Evolutionary conservation across 176 grass and related monocot genomes (phyloP).

Genomic region (Tillandsia fasciculata): DNA sequence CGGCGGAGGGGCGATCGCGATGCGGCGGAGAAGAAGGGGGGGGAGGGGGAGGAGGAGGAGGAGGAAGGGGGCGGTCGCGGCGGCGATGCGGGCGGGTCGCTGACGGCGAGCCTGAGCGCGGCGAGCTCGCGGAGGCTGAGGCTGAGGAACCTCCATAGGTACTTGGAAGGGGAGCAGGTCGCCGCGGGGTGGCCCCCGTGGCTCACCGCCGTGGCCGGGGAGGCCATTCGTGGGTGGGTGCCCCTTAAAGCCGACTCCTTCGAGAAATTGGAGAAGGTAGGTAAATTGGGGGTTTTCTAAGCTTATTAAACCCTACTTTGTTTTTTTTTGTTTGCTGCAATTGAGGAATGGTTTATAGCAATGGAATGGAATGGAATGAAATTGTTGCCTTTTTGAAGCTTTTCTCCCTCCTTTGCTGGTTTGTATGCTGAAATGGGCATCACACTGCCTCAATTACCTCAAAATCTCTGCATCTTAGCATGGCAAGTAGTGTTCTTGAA

Average conservation of each 20-base stretch:
- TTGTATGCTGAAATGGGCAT: too few species aligned
- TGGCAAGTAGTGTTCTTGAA: too few species aligned
- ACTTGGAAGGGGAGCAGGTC: slow-evolving; percentile 87
- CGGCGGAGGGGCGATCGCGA: slow-evolving; percentile 15
- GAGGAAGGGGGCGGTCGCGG: slow-evolving; percentile 19
- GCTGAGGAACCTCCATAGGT: slow-evolving; percentile 61
- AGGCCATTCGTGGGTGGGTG: slow-evolving; percentile 96
- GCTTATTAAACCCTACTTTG: too few species aligned
- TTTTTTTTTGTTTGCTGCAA: too few species aligned
- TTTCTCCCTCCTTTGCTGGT: too few species aligned
- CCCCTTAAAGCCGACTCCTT: slow-evolving; percentile 76
- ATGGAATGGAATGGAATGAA: too few species aligned
- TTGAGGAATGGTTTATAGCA: too few species aligned
- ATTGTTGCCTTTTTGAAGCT: too few species aligned
- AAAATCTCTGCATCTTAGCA: too few species aligned
- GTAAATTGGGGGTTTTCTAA: slow-evolving; percentile 8
- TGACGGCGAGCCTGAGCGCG: slow-evolving; percentile 9
- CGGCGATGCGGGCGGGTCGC: slow-evolving; percentile 16
- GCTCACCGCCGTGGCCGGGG: slow-evolving; percentile 76
- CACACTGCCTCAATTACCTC: too few species aligned
- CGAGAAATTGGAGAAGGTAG: slow-evolving; percentile 94
- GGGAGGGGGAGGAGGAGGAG: slow-evolving; percentile 19
- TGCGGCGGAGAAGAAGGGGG: background rate
- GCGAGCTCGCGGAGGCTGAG: slow-evolving; percentile 35
- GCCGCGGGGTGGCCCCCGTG: slow-evolving; percentile 96